Base-by-base conservation (phyloP, 768 basidiomycete species). In the Mycena sanguinolenta region DNA sequence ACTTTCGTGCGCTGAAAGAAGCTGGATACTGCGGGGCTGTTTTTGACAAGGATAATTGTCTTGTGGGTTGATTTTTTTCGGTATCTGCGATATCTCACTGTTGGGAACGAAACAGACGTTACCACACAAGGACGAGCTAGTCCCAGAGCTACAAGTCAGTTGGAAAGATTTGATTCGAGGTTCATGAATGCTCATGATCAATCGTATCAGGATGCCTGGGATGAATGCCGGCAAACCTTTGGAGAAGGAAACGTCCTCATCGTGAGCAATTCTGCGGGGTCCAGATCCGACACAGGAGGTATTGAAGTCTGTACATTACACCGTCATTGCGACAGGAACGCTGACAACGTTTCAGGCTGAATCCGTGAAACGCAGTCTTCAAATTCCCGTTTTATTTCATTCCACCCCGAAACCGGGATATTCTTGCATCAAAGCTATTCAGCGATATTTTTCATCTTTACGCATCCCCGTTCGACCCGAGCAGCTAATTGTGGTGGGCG, bases 41-140 rank as follows among this genome's bases (percentile, higher is more conserved):
- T 1, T 93, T 99, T 74, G 97, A 99, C 86, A 98, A 99, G 82
- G 97, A 99, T 77, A 99, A 99, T 75, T 99, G 97, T 77, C 82
- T 99, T 73, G 97, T 95, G 72, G 32, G 92, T 82, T 4, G 63
- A 49, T 67, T 60, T 42, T 58, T 28, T n/a, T 21, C 7, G 8
- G 8, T 23, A 28, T 25, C 1, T 13, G 39, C 58, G 4, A 42
- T 7, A 17, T 16, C 53, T 58, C 55, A 58, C 60, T 39, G 25
- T 23, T 23, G 17, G 36, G 16, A 19, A 28, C 55, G 36, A 21
- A 19, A 28, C 57, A 98, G 97, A 97, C 97, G 2, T 77, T 90
- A 36, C 97, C 97, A 0, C 82, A 94, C 76, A 79, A 85, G 54
- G 97, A 99, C 77, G 79, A 81, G 4, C 84, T 97, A 42, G 89